Evolutionary conservation across 306 rosid genomes (phyloP), one percentile per base, ranked within the genome.

Genomic region (Albizia julibrissin): DNA sequence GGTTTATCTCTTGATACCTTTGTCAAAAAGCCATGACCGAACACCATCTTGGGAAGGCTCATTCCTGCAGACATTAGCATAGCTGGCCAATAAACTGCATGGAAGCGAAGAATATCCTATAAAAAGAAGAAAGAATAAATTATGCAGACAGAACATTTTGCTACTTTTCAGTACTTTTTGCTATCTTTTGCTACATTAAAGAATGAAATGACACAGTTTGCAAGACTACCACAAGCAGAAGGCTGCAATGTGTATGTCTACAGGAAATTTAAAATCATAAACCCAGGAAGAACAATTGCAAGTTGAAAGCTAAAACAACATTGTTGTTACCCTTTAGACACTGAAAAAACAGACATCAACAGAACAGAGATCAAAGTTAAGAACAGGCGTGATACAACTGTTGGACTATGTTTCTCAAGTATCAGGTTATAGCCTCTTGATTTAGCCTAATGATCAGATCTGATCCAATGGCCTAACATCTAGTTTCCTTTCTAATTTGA

Each of bases 71-170:
- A 95, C 98, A 92, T 87, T 74, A 95, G 90, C 99, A 95, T 95
- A 74, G 99, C 99, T 58, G 99, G 97, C 99, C 99, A 95, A 86
- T 95, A 95, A 79, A 95, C 94, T 10, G 98, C 98, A 85, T 93
- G 99, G 84, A 95, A 93, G 58, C 99, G 98, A 72, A 95, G 89
- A 87, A 95, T 95, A 87, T 95, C 99, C 99, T 93, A 44, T 6
- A 86, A 74, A 43, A 72, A 79, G 50, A 81, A 49, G 18, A 79
- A 18, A 62, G 7, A 72, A 27, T 18, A 44, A 68, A 44, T 71
- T 72, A 72, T 68, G 31, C 46, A 65, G 76, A 49, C 34, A 4
- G 27, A 42, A 40, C 6, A n/a, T 26, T 61, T 59, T 24, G 9
- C 19, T n/a, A 75, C 18, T 37, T 34, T 75, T 46, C 70, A 43